Base-by-base conservation (phyloP, 495 filamentous ascomycete species). In the Aspergillus conjunctus region DNA sequence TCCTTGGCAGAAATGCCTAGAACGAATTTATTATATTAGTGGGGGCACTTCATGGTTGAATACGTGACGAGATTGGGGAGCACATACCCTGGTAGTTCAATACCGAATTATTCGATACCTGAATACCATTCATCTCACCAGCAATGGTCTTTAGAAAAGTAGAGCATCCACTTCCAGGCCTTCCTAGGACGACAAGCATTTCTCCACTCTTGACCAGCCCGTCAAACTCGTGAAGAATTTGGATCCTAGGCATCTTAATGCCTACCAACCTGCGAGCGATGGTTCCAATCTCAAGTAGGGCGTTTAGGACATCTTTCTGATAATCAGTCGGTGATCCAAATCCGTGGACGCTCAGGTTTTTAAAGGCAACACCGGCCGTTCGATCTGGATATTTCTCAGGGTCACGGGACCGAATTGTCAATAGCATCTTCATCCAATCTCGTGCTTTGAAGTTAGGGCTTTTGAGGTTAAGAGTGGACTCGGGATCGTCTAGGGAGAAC, bases 1-100 rank as follows among this genome's bases (percentile, higher is more conserved):
- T 80, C 68, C 86, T 88, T 41, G 79, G 84, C 37, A 80, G 86
- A 21, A 82, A 81, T 76, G 88, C 37, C 84, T 83, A 20, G 88
- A 80, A 8, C 20, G 15, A 11, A 9, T 22, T 34, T 30, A 7
- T 0, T 88, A 91, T 67, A 83, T 48, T 17, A 48, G 18, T 20
- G 18, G n/a, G 1, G 8, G 4, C 18, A 48, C 18, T 10, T 21
- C 20, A 10, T 9, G 44, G 15, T 0, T 52, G 12, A 9, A 54
- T 21, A 17, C 14, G 18, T 20, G 46, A 46, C 2, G 3, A 46
- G 33, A 30, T 4, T 17, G 22, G 46, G 14, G 14, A 39, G 4
- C 34, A 32, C 44, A 43, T 57, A 62, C 79, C 78, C 49, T 83
- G 77, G 58, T 83, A 83, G 56, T 79, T 75, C 43, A 85, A 63